Base-by-base conservation (phyloP, 2,329 filamentous ascomycete genomes). In the Emydomyces testavorans region DNA sequence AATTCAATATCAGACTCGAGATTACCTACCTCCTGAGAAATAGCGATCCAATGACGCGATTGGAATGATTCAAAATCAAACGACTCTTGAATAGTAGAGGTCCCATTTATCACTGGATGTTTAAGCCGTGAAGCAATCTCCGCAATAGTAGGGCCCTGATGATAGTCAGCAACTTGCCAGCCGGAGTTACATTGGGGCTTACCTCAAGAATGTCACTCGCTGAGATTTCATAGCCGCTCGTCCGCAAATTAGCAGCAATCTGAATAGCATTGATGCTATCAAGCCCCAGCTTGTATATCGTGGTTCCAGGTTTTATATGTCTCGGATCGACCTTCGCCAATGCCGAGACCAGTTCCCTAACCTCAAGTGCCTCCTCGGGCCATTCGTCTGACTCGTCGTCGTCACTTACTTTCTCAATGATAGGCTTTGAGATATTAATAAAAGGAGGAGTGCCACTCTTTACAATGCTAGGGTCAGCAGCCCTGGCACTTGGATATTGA, bases 231-330 rank as follows among this genome's bases (percentile, higher is more conserved):
- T 79, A 68, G 0, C 79, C 80, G 15, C 73, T 58, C 32, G 72
- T 75, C 15, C 82, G 78, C 13, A 95, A 69, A 21, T 73, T 67
- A 1, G 78, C 74, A 0, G 87, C 85, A 7, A 94, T 71, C 58
- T 94, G 88, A 13, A 78, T 73, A 0, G 87, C 85, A 51, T 83
- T 89, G 58, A 96, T 92, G 60, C 89, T 95, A 64, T 95, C 89
- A 2, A 95, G 69, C 0, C 90, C 90, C n/a, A 94, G 76, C 50
- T 83, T 80, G 57, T 90, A 94, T 41, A 96, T 86, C 0, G 85
- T 87, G 0, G 79, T 86, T 7, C 74, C 60, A 10, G 71, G 72
- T 2, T 61, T 57, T 39, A 94, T 80, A 0, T 66, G 67, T 0
- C 70, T 57, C 1, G 60, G 48, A 0, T 75, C 61, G 3, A 75